Evolutionary conservation across 495 filamentous ascomycete genomes (phyloP), one percentile per base, ranked within the genome.

Genomic region (Hyphodiscus hymeniophilus): DNA sequence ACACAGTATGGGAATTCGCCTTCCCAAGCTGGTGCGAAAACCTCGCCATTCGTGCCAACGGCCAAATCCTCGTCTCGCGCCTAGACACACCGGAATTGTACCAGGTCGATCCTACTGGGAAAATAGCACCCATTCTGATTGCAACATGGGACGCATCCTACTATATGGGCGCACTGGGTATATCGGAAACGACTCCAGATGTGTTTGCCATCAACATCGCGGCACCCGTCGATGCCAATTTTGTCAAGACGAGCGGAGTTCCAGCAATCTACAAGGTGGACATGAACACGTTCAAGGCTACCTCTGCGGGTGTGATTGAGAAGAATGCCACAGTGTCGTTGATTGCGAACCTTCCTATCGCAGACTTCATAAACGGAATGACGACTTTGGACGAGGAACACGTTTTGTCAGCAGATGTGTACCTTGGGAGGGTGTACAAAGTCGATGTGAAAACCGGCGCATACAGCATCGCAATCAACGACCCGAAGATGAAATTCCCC

Each of bases 331-430:
- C 44, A 2, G 33, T 47, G 15, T 23, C 44, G n/a, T 38, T 63
- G 7, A 64, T 68, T n/a, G 59, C 61, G 4, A 55, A 57, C 3
- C 39, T 74, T 3, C 66, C 69, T 15, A 57, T 61, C 3, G 68
- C 65, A 1, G 42, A 53, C 21, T 65, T 68, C 22, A 39, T 70
- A 35, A 70, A 74, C 49, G 71, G 71, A 34, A 54, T 71, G 39
- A 43, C 63, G 0, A 42, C 44, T 13, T 32, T 47, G 4, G 17
- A 50, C 1, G 57, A 45, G 48, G 57, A 44, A 10, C 26, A 28
- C 10, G 10, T 28, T 28, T 28, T 28, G 5, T 5, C 26, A 10
- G 26, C 5, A 10, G 26, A 28, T 10, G 26, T 28, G 26, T 28
- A 28, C 26, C 4, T 5, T 28, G 26, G 26, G 10, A 5, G 26